These are phyloP conservation scores for Candida berthetii DNA, from an alignment of 805 yeast species.

Conservation along the genomic window DNA sequence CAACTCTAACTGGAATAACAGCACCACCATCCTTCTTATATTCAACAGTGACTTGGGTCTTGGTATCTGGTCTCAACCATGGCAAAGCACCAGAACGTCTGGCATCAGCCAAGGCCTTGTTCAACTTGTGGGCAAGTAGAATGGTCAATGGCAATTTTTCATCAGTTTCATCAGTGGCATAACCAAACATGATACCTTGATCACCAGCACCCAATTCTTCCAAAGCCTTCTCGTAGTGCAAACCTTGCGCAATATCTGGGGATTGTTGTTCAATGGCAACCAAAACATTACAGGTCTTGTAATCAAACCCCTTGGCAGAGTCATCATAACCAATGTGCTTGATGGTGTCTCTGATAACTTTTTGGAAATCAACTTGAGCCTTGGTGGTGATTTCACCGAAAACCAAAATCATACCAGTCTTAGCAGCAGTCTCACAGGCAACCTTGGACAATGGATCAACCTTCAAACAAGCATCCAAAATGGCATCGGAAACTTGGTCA, in stretches of 20 bases:
- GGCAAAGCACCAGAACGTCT: constrained; percentile 92
- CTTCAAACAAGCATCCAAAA: constrained; percentile 93
- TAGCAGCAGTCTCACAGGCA: constrained; percentile 98
- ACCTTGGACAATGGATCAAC: constrained; percentile 97
- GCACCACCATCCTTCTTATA: constrained; percentile 94
- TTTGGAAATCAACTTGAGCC: constrained; percentile 93
- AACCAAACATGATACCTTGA: constrained; percentile 99
- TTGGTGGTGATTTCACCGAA: constrained; percentile 99
- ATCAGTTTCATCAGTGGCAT: constrained; percentile 98
- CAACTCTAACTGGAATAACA: constrained; percentile 92
- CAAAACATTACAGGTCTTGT: constrained; percentile 97
- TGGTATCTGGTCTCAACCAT: constrained; percentile 99
- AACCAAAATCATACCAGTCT: constrained; percentile 99
- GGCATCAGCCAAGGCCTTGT: constrained; percentile 94
- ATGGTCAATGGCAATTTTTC: constrained; percentile 95
- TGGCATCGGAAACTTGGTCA: constrained; percentile 98
- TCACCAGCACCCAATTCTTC: constrained; percentile 99
- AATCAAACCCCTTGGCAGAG: constrained; percentile 95
- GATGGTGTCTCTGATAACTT: constrained; percentile 96
- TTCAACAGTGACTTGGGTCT: constrained; percentile 98
- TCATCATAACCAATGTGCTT: constrained; percentile 97
- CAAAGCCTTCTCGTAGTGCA: constrained; percentile 90
- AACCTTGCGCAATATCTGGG: constrained; percentile 98
- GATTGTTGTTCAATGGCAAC: constrained; percentile 99
- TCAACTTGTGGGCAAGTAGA: constrained; percentile 89